Percentiles rank a stretch among this genome's conserved stretches.
These are phyloP conservation scores for Metschnikowia peoriensis DNA, from an alignment of 805 yeast genomes.

Conservation along the genomic window DNA sequence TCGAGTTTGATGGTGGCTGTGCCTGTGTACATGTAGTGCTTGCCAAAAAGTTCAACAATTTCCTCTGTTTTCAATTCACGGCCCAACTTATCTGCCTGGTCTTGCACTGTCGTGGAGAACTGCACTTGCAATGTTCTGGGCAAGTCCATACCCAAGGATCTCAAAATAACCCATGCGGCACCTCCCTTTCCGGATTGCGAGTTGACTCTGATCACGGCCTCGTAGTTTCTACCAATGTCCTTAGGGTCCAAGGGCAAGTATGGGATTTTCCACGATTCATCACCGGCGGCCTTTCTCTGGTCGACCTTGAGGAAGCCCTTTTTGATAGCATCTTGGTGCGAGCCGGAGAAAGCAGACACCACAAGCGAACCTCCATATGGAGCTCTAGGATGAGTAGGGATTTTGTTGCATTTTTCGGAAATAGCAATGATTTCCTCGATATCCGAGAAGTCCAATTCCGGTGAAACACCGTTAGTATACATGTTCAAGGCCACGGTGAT, in stretches of 20 bases:
- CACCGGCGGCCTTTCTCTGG: conserved; percentile 48
- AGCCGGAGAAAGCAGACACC: conserved; percentile 75
- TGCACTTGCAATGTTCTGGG: conserved; percentile 71
- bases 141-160: conserved; percentile 68
- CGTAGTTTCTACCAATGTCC: conserved; percentile 78
- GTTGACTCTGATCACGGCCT: conserved; percentile 79
- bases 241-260: conserved; percentile 79
- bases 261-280: conserved; percentile 60
- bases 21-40: conserved; percentile 45
- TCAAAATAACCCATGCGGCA: conserved; percentile 77
- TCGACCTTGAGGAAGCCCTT: conserved; percentile 60
- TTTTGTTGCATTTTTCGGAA: conserved; percentile 74
- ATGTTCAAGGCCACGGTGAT: conserved; percentile 72
- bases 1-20: conserved; percentile 18
- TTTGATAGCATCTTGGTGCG: conserved; percentile 70
- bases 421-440: conserved; percentile 63
- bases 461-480: conserved; percentile 76
- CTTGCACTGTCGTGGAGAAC: conserved; percentile 65
- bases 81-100: conserved; percentile 61
- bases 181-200: conserved; percentile 90
- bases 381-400: conserved; percentile 70
- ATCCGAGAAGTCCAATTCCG: conserved; percentile 70
- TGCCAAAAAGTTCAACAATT: conserved; percentile 55
- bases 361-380: conserved; percentile 81
- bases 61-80: conserved; percentile 69